These are phyloP conservation scores for barrel medic (Medicago truncatula) DNA, from an alignment of 306 rosid species.

Conservation along the genomic window DNA sequence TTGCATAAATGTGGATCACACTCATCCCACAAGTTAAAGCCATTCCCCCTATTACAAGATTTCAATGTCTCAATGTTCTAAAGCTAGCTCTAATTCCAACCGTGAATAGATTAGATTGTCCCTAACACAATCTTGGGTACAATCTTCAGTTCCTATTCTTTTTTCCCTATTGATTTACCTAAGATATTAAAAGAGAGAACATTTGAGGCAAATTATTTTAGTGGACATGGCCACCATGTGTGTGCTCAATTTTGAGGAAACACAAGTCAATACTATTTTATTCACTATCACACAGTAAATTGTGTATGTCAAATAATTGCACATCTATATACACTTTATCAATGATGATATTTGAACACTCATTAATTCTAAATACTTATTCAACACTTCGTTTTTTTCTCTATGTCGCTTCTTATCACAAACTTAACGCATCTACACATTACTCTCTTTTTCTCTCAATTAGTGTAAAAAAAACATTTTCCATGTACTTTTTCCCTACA, in stretches of 20 bases:
- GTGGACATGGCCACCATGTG: conserved; percentile 47
- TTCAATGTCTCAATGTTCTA: conserved; percentile 31
- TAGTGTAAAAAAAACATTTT: no score
- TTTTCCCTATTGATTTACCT: conserved; percentile 22
- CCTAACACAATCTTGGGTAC: conserved; percentile 39
- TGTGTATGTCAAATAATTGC: conserved; percentile 41
- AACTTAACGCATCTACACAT: no score
- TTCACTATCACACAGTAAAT: conserved; percentile 39
- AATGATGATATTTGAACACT: no score
- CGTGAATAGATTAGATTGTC: conserved; percentile 18
- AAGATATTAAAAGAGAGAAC: conserved; percentile 7
- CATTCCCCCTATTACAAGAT: conserved; percentile 32
- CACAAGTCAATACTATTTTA: conserved; percentile 39
- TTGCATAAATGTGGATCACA: conserved; percentile 38
- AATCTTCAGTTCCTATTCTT: conserved; percentile 19
- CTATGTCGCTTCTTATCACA: no score
- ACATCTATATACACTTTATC: no score
- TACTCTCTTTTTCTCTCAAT: no score
- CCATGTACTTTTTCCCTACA: no score
- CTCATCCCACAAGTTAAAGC: conserved; percentile 41
- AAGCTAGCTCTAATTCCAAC: conserved; percentile 27
- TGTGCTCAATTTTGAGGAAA: conserved; percentile 44
- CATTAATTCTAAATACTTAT: no score
- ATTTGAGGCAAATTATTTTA: conserved; percentile 5
- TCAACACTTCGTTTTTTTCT: no score